Conservation (phyloP, 1,139 yeast genomes). For the Lizanozyma gosingica region DNA sequence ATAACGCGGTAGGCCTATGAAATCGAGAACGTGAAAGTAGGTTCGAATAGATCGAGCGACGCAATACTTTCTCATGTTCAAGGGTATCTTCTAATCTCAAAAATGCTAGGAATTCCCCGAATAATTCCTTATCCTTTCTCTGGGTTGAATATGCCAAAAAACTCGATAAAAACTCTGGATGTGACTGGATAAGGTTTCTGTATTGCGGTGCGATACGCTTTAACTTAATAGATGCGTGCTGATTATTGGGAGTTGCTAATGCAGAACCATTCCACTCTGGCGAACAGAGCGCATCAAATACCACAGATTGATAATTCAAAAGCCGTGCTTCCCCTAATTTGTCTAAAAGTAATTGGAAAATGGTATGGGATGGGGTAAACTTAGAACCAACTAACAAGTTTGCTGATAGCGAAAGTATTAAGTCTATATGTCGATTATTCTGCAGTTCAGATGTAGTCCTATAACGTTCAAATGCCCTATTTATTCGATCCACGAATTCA, state of each 20-base stretch:
- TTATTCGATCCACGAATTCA: constrained; percentile 15
- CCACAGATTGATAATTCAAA: constrained; percentile 19
- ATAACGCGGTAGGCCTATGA: constrained; percentile 7
- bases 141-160: constrained; percentile 19
- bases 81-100: constrained; percentile 21
- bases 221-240: constrained; percentile 7
- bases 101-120: constrained; percentile 19
- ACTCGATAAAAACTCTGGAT: constrained; percentile 20
- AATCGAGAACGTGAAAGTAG: constrained; percentile 24
- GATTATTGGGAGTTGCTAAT: constrained; percentile 11
- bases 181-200: constrained; percentile 13
- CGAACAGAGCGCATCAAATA: constrained; percentile 17
- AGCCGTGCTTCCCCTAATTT: constrained; percentile 16
- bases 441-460: constrained; percentile 4
- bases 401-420: constrained; percentile 14
- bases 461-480: constrained; percentile 11
- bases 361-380: constrained; percentile 16
- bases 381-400: constrained; percentile 12
- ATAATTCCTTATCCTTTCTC: constrained; percentile 13
- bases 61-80: constrained; percentile 17
- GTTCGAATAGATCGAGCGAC: constrained; percentile 12
- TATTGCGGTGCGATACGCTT: constrained; percentile 13
- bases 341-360: constrained; percentile 20
- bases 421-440: constrained; percentile 13
- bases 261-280: constrained; percentile 15